Conservation (phyloP, 176 grass and related monocot genomes). For the Raddia distichophylla region DNA sequence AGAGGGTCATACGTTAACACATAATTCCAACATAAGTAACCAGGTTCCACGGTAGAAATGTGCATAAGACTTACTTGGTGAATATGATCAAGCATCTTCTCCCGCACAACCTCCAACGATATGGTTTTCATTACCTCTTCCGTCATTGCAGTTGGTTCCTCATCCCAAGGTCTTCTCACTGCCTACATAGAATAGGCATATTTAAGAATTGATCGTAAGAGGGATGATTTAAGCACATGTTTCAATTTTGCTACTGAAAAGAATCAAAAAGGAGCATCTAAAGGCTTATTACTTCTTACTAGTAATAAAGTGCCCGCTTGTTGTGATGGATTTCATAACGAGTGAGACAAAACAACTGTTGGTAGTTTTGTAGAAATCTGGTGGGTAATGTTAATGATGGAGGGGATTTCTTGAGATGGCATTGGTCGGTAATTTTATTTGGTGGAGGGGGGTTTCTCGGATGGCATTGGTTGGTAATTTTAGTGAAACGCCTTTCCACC, state of each 20-base stretch:
- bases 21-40: constrained; percentile 37
- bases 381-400: no score
- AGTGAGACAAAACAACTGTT: no score
- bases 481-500: no score
- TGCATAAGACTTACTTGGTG: constrained; percentile 68
- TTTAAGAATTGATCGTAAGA: constrained; percentile 10
- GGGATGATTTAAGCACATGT: neutral
- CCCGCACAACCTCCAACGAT: constrained; percentile 89
- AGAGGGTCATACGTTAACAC: constrained; percentile 28
- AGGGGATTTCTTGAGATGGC: no score
- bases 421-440: no score
- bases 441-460: no score
- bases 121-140: constrained; percentile 98
- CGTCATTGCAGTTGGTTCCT: constrained; percentile 79
- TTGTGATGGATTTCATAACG: no score
- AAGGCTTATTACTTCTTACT: neutral
- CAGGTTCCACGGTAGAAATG: constrained; percentile 19
- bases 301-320: no score
- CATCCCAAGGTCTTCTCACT: constrained; percentile 92
- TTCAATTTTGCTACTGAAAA: neutral
- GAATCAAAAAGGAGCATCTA: neutral
- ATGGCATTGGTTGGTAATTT: no score
- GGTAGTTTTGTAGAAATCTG: no score
- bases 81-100: constrained; percentile 94
- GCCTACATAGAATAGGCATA: constrained; percentile 57